Conservation (phyloP, 1,284 basidiomycete species). For the Meira miltonrushii region DNA sequence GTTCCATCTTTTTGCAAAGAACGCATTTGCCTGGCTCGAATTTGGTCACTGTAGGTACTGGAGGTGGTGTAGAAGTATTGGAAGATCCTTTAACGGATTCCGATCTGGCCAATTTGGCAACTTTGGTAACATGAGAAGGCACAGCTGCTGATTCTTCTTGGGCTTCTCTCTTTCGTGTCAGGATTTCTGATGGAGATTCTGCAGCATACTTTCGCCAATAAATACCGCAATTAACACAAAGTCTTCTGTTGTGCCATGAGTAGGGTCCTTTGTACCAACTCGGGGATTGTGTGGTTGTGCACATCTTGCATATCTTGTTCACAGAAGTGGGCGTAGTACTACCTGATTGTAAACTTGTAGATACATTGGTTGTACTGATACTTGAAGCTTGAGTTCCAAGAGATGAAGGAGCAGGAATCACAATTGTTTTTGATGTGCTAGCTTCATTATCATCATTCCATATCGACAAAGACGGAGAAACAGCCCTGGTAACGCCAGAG, state of each 20-base stretch:
- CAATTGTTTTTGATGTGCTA: neutral
- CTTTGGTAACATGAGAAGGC: conserved; percentile 19
- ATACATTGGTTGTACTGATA: too few species aligned
- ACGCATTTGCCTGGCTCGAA: conserved; percentile 42
- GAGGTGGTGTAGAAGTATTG: neutral
- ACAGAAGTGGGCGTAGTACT: neutral
- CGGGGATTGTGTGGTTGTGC: conserved; percentile 29
- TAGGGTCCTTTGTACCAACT: conserved; percentile 48
- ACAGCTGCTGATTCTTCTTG: conserved; percentile 42
- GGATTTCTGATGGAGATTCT: conserved; percentile 31
- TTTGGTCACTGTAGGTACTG: conserved; percentile 10
- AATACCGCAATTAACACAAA: conserved; percentile 48
- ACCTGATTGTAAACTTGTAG: too few species aligned
- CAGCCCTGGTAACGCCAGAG: conserved; percentile 23
- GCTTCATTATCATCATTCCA: conserved; percentile 17
- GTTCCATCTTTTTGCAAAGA: conserved; percentile 44
- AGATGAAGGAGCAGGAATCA: too few species aligned
- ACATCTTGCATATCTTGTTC: conserved; percentile 33
- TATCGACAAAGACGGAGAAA: conserved; percentile 38
- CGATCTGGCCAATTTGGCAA: conserved; percentile 15
- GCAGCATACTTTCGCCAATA: conserved; percentile 52
- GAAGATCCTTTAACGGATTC: conserved; percentile 14
- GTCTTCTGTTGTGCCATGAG: conserved; percentile 31
- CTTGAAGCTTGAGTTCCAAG: neutral
- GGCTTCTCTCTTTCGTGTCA: conserved; percentile 30